Evolutionary conservation across 371 early-diverging fungal species (phyloP).

Genomic region (Actinomortierella ambigua): DNA sequence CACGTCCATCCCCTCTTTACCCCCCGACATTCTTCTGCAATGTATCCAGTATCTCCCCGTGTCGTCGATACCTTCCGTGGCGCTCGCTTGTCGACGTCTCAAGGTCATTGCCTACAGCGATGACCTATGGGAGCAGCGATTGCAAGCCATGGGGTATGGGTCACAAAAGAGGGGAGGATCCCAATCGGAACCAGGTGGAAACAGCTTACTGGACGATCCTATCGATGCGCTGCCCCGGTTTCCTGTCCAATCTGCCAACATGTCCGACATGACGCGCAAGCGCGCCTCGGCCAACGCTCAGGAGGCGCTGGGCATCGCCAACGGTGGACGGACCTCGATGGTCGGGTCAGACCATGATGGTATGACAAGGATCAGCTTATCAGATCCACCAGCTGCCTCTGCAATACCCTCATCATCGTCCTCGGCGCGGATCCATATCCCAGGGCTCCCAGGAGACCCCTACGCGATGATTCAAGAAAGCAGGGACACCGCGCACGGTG

Average conservation of each 20-base stretch:
- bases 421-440: constrained; percentile 54
- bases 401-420: background rate
- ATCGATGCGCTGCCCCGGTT: constrained; percentile 26
- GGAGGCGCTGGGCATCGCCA: constrained; percentile 24
- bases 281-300: constrained; percentile 26
- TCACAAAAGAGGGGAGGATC: constrained; percentile 1
- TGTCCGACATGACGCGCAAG: constrained; percentile 31
- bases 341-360: no score
- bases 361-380: no score
- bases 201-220: constrained; percentile 23
- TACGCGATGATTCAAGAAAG: constrained; percentile 58
- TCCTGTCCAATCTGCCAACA: constrained; percentile 27
- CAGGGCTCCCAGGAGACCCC: constrained; percentile 62
- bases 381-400: no score
- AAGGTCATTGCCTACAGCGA: constrained; percentile 70
- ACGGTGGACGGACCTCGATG: constrained; percentile 1
- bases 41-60: constrained; percentile 58
- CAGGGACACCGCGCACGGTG: constrained; percentile 35
- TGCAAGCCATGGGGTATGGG: constrained; percentile 45
- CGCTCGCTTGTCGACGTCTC: constrained; percentile 61
- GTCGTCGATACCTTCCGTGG: constrained; percentile 52
- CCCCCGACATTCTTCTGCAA: constrained; percentile 56
- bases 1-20: constrained; percentile 43
- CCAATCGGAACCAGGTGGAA: background rate
- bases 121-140: constrained; percentile 65